phyloP scores from a whole-genome alignment of 139 green algal species.

The Diplosphaera chodatii region DNA sequence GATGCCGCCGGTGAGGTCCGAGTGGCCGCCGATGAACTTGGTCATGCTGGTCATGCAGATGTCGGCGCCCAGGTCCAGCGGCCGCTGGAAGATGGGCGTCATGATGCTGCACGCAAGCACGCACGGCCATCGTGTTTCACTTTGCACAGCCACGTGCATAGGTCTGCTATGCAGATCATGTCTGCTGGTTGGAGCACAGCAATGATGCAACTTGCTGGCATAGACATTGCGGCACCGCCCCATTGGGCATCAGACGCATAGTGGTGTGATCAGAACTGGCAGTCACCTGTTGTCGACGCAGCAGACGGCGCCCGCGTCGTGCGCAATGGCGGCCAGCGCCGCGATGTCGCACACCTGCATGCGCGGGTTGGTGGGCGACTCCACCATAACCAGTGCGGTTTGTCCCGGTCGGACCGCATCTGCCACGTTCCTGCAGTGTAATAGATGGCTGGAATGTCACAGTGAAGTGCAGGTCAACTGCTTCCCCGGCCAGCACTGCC shows the following conservation, averaged over 20 bases:
- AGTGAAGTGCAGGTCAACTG: background rate
- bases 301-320: slow-evolving; percentile 23
- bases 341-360: slow-evolving; percentile 92
- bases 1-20: slow-evolving; percentile 88
- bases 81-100: slow-evolving; percentile 73
- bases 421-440: slow-evolving; percentile 43
- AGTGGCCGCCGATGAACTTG: slow-evolving; percentile 95
- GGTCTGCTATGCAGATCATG: no score
- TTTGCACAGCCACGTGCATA: no score
- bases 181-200: no score
- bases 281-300: background rate
- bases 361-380: slow-evolving; percentile 97
- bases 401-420: slow-evolving; percentile 56
- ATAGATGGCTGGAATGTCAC: no score
- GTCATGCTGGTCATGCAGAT: slow-evolving; percentile 94
- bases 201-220: no score
- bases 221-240: no score
- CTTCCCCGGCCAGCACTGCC: no score
- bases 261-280: no score
- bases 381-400: slow-evolving; percentile 91
- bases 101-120: slow-evolving; percentile 99
- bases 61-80: slow-evolving; percentile 87
- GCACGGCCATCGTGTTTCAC: no score
- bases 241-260: no score
- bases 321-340: slow-evolving; percentile 60